These are phyloP conservation scores for Mortierella sp. DNA, from an alignment of 371 early-diverging fungal species.

Conservation along the genomic window DNA sequence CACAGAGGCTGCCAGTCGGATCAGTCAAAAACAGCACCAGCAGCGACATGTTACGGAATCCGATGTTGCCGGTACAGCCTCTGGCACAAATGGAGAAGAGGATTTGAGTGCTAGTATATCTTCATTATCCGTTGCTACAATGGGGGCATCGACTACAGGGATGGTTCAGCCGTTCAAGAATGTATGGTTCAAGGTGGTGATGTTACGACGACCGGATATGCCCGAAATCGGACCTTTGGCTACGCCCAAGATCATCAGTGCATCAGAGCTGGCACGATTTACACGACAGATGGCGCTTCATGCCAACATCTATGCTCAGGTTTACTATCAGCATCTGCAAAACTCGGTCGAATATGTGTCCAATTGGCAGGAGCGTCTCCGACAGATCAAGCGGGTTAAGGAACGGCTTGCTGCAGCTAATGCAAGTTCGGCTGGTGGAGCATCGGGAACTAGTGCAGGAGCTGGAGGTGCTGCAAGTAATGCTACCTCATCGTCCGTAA, in stretches of 20 bases:
- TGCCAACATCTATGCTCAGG: constrained; percentile 92
- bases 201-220: constrained; percentile 83
- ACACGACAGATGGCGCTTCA: constrained; percentile 90
- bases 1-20: constrained; percentile 52
- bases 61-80: not conserved
- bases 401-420: constrained; percentile 54
- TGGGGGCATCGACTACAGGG: constrained; percentile 1
- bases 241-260: constrained; percentile 87
- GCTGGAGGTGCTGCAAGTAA: not conserved
- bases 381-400: constrained; percentile 85
- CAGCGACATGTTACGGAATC: constrained; percentile 2
- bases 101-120: not conserved
- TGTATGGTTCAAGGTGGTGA: constrained; percentile 71
- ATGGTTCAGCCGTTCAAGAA: constrained; percentile 55
- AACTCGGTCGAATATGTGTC: constrained; percentile 79
- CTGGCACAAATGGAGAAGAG: constrained; percentile 1
- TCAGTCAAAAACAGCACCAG: constrained; percentile 28
- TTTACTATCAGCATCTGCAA: constrained; percentile 67
- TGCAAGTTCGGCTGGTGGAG: constrained; percentile 5
- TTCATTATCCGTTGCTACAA: constrained; percentile 5
- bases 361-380: constrained; percentile 87
- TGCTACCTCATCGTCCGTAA: not conserved
- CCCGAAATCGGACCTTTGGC: constrained; percentile 86
- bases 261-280: constrained; percentile 79
- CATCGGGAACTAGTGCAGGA: constrained; percentile 10